phyloP scores from a whole-genome alignment of 495 filamentous ascomycete genomes.

The Neurospora sublineolata region DNA sequence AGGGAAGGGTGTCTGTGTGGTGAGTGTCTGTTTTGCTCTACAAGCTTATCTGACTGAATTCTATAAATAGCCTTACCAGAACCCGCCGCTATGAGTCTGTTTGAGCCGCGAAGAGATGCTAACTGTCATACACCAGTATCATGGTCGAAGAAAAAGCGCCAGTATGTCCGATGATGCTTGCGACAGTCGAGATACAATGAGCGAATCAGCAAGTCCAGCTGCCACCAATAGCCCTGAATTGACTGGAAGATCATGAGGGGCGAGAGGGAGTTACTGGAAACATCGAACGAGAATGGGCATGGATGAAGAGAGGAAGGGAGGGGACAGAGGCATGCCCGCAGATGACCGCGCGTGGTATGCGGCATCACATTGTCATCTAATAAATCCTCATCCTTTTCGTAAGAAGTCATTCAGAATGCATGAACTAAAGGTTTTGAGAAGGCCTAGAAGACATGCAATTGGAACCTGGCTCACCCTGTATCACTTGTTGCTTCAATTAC shows the following conservation, averaged over 20 bases:
- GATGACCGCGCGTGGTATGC: not conserved
- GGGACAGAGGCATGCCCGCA: not conserved
- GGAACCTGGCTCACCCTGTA: not conserved
- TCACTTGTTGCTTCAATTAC: not conserved
- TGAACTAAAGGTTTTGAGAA: not conserved
- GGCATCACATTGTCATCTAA: not conserved
- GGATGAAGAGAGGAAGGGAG: not conserved
- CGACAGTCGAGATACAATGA: not conserved
- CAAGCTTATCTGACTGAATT: not conserved
- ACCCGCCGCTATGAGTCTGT: not conserved
- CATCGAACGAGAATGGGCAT: not conserved
- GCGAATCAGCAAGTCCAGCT: not conserved
- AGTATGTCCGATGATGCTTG: not conserved
- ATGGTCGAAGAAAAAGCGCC: not conserved
- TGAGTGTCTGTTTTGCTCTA: slow-evolving; percentile 2
- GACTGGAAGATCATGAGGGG: not conserved
- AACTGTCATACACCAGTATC: not conserved
- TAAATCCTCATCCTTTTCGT: not conserved
- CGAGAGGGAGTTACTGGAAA: not conserved
- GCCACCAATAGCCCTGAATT: not conserved
- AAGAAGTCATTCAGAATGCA: not conserved
- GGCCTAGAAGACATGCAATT: not conserved
- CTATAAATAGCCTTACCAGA: not conserved
- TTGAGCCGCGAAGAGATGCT: not conserved
- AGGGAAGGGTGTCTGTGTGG: slow-evolving; percentile 45